Evolutionary conservation across 495 filamentous ascomycete genomes (phyloP), one percentile per base, ranked within the genome.

Genomic region (Cudoniella acicularis): DNA sequence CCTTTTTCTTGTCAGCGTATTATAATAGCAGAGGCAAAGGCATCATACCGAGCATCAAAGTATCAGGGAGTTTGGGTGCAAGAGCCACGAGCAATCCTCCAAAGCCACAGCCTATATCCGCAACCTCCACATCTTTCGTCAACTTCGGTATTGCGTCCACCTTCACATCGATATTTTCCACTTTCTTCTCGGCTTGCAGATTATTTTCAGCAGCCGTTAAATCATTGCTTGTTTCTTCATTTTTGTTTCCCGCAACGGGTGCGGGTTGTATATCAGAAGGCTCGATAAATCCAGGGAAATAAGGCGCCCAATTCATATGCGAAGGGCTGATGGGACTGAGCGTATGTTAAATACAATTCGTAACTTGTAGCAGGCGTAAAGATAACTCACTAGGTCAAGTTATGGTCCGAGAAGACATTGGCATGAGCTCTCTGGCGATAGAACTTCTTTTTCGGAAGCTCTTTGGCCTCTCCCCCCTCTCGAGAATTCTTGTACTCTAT

Each of bases 41-140:
- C 13, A 18, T 10, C 73, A 78, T 68, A 85, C 90, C 92, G 49
- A 98, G 70, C 62, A 97, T 83, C 63, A 96, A 75, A 13, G 87
- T 91, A 46, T 92, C 79, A 25, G 94, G 94, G 56, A 98, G 72
- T 16, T 84, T 74, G 4, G 91, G 90, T 11, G 89, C 87, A 20
- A 98, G 80, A 4, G 90, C 92, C 55, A 98, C 85, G 11, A 96
- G 80, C 56, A 98, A 75, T 10, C 94, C 94, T 24, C 94, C 94
- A 70, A 92, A 98, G 18, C 94, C 94, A 69, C 94, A 98, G 13
- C 94, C 94, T 61, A 98, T 96, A 77, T 98, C 94, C 54, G 91
- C 92, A n/a, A 98, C 82, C 66, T 96, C 91, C 17, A 98, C 86
- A 54, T 87, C 77, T 64, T 87, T 84, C 20, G 75, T 73, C 24